Base-by-base conservation (phyloP, 2,329 filamentous ascomycete species). In the Claviceps quebecensis region DNA sequence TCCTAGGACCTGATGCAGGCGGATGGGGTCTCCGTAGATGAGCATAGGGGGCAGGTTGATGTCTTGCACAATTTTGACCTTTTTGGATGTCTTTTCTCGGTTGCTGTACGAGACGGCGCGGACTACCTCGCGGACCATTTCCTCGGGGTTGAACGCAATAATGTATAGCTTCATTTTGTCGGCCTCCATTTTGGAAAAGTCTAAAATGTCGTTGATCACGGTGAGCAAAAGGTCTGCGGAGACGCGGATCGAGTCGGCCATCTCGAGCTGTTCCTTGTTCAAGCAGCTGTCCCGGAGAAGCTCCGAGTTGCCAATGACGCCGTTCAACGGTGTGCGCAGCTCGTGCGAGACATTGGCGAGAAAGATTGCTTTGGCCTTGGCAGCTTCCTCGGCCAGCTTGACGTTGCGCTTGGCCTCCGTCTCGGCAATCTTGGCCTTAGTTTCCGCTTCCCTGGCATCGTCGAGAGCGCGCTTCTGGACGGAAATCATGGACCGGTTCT, bases 181-280 rank as follows among this genome's bases (percentile, higher is more conserved):
- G 2, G 86, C 87, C 64, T 95, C 88, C 71, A 93, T 88, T 66
- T 95, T 94, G 29, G 89, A 95, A 63, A 95, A 94, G 67, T 97
- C 91, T 4, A 96, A 73, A 50, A 96, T 95, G 62, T 97, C 91
- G 62, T 96, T 96, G 69, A 96, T 96, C 47, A 96, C 87, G 0
- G 89, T 93, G 26, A 96, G 73, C 14, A 96, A 70, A 16, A 93
- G 81, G 62, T 96, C 89, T 0, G 87, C 88, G 47, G 87, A 94
- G 36, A 90, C 77, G 48, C 87, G 81, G 51, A 94, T 93, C 16
- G 87, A 91, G 61, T 94, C 87, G 4, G 87, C 86, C 73, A 89
- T 93, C 57, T 94, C 87, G 36, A 82, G 75, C 65, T 94, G 87
- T 56, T 94, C 87, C 53, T 74, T 77, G 56, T 85, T 81, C 50